Percentiles rank a stretch among this genome's conserved stretches.
Conservation (phyloP, 1,284 basidiomycete species). For the Quambalaria eucalypti region DNA sequence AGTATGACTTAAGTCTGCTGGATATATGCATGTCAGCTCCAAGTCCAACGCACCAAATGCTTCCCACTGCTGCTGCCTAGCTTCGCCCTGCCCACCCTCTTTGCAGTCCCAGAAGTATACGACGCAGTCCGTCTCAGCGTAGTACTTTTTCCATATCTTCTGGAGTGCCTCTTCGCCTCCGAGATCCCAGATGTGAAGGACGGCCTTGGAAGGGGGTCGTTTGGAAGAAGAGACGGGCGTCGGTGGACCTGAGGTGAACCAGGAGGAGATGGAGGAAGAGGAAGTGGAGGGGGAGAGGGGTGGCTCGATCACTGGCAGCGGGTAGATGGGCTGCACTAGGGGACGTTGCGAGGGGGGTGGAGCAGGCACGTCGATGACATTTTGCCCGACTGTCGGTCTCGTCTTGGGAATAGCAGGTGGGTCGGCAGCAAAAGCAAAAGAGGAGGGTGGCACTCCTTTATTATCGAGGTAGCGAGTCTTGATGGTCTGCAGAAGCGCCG, state of each 20-base stretch:
- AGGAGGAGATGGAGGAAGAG: neutral
- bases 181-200: neutral
- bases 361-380: neutral
- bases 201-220: neutral
- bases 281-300: neutral
- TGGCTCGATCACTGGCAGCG: neutral
- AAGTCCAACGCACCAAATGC: neutral
- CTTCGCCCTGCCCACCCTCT: neutral
- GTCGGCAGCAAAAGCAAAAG: neutral
- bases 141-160: neutral
- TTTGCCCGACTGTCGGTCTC: neutral
- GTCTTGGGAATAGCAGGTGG: neutral
- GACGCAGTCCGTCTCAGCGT: neutral
- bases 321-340: neutral
- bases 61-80: neutral
- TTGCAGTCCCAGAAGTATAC: neutral
- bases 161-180: neutral
- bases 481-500: neutral
- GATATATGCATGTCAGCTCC: too few species aligned
- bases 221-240: neutral
- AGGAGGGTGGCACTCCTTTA: neutral
- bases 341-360: neutral
- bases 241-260: neutral
- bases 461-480: neutral
- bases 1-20: too few species aligned